Evolutionary conservation across 208 protist genomes (phyloP).

Genomic region (Leishmania martiniquensis): DNA sequence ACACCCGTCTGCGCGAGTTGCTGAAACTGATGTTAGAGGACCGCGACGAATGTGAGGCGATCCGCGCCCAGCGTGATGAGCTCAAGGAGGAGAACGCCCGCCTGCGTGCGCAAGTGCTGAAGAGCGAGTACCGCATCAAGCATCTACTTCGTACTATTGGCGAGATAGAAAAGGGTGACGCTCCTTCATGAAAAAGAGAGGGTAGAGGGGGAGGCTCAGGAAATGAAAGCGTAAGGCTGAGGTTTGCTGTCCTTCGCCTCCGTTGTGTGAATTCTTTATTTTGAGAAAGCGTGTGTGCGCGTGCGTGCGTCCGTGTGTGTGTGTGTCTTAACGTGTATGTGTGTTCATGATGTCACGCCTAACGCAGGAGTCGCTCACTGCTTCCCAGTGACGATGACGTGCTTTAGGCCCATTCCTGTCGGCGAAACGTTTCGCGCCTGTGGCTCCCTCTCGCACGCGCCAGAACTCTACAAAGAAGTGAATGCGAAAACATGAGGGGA

Average conservation of each 20-base stretch:
- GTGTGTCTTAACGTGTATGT: no score
- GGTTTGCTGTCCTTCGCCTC: no score
- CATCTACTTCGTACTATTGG: constrained; percentile 86
- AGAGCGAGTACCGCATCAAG: constrained; percentile 85
- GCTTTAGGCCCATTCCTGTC: neutral
- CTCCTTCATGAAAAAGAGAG: neutral
- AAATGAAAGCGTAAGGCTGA: neutral
- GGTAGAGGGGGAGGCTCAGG: neutral
- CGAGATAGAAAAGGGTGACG: constrained; percentile 45
- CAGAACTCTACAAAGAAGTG: neutral
- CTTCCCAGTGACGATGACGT: no score
- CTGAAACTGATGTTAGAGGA: constrained; percentile 69
- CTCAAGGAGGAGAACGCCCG: constrained; percentile 78
- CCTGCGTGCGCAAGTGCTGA: constrained; percentile 59
- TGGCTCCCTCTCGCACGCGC: no score
- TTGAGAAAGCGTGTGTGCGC: no score
- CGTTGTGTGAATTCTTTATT: no score
- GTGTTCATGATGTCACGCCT: no score
- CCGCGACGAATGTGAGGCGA: constrained; percentile 76
- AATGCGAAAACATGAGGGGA: neutral
- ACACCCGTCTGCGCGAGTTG: constrained; percentile 53
- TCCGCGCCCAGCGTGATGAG: constrained; percentile 78
- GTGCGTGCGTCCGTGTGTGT: no score
- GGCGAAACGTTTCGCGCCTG: neutral
- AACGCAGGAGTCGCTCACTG: no score